phyloP scores from a whole-genome alignment of 192 early-diverging fungal genomes.

The Diversispora eburnea region DNA sequence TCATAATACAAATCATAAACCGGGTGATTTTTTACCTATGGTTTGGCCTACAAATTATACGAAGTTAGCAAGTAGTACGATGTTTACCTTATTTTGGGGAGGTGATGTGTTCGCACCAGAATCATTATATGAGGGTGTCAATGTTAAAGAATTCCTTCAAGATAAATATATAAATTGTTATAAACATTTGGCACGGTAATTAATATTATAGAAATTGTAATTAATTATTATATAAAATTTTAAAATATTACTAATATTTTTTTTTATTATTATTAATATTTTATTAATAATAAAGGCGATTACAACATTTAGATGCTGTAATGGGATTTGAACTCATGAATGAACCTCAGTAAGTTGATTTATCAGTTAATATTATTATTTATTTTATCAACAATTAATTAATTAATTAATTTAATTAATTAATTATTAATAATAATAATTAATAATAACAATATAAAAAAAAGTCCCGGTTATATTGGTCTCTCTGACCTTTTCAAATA shows the following conservation, averaged over 20 bases:
- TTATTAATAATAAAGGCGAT: slow-evolving; percentile 42
- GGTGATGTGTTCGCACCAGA: slow-evolving; percentile 73
- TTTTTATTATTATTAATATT: neutral
- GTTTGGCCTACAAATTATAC: slow-evolving; percentile 89
- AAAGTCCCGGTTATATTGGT: slow-evolving; percentile 72
- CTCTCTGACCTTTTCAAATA: slow-evolving; percentile 54
- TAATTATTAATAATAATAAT: slow-evolving; percentile 24
- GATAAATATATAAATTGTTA: slow-evolving; percentile 63
- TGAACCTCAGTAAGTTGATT: slow-evolving; percentile 53
- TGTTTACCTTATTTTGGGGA: slow-evolving; percentile 83
- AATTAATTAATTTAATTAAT: neutral
- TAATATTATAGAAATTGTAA: neutral
- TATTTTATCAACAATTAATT: neutral
- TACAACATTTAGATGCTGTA: slow-evolving; percentile 60
- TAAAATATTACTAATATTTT: slow-evolving; percentile 10
- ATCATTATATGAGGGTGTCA: slow-evolving; percentile 59
- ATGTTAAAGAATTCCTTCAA: slow-evolving; percentile 66
- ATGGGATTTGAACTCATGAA: slow-evolving; percentile 82
- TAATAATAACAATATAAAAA: slow-evolving; percentile 1
- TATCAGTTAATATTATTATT: neutral
- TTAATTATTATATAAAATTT: slow-evolving; percentile 16
- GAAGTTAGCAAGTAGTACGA: slow-evolving; percentile 76
- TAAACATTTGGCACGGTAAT: slow-evolving; percentile 62
- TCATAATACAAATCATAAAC: slow-evolving; percentile 59
- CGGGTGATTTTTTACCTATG: slow-evolving; percentile 46